Evolutionary conservation across 768 basidiomycete species (phyloP).

Genomic region (Termitomyces sp.): DNA sequence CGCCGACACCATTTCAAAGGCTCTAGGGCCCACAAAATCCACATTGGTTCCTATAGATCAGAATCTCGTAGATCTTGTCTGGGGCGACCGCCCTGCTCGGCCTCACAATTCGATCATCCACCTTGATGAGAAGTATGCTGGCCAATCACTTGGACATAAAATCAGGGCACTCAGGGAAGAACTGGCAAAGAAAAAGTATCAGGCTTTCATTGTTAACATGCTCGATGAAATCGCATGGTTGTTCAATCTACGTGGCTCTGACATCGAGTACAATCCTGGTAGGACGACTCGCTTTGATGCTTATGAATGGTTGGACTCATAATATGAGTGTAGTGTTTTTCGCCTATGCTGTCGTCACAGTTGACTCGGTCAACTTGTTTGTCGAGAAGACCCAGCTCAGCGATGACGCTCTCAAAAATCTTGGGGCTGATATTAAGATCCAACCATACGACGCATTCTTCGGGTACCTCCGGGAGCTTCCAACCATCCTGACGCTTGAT

Average conservation of each 20-base stretch:
- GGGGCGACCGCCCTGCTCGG: constrained; percentile 66
- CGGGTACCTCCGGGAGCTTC: constrained; percentile 49
- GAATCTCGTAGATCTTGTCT: constrained; percentile 80
- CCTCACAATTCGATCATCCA: constrained; percentile 64
- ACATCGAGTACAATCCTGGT: constrained; percentile 79
- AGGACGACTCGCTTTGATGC: neutral
- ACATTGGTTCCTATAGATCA: constrained; percentile 54
- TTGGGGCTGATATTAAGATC: constrained; percentile 60
- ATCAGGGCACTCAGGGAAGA: constrained; percentile 60
- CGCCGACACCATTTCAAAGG: constrained; percentile 52
- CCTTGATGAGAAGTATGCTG: constrained; percentile 72
- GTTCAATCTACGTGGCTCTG: constrained; percentile 87
- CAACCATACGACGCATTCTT: constrained; percentile 68
- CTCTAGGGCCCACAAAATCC: constrained; percentile 49
- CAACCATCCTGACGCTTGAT: constrained; percentile 24
- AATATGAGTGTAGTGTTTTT: constrained; percentile 68
- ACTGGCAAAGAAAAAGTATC: constrained; percentile 52
- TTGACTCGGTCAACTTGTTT: constrained; percentile 58
- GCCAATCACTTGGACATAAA: constrained; percentile 62
- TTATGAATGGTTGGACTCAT: neutral
- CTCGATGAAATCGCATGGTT: constrained; percentile 95
- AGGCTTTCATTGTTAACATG: constrained; percentile 77
- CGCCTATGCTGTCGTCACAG: constrained; percentile 77
- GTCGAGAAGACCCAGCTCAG: constrained; percentile 51
- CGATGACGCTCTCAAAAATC: constrained; percentile 32